phyloP scores from a whole-genome alignment of 306 rosid genomes.

The Lablab purpureus region DNA sequence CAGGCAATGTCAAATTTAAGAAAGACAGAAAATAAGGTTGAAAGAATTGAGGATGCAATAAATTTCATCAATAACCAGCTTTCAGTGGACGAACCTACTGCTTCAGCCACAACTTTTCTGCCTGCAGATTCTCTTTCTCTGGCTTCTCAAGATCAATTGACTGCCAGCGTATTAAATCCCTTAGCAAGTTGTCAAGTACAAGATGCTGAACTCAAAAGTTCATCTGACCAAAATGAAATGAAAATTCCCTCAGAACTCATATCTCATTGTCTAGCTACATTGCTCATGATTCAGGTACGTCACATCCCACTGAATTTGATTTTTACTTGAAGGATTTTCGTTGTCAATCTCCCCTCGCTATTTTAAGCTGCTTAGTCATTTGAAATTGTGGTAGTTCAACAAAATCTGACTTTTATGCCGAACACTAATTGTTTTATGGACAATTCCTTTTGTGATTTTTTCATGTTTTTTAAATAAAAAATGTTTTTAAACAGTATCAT shows the following conservation, averaged over 20 bases:
- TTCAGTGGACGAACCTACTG: conserved; percentile 63
- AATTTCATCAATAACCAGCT: conserved; percentile 72
- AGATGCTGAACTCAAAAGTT: conserved; percentile 58
- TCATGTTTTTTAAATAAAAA: not conserved
- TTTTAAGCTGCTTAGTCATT: conserved; percentile 33
- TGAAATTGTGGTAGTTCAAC: conserved; percentile 7
- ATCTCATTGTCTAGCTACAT: conserved; percentile 81
- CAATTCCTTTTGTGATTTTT: not conserved
- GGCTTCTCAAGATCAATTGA: conserved; percentile 63
- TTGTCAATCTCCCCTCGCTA: conserved; percentile 29
- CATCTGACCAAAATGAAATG: conserved; percentile 64
- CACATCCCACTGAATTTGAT: conserved; percentile 17
- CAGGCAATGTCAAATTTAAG: conserved; percentile 74
- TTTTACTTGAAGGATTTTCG: conserved; percentile 37
- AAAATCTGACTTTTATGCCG: conserved; percentile 16
- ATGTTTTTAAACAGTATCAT: not conserved
- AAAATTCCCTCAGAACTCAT: conserved; percentile 84
- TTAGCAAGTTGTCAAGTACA: conserved; percentile 51
- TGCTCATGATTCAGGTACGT: conserved; percentile 90
- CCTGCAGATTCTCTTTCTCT: conserved; percentile 56
- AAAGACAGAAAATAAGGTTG: conserved; percentile 61
- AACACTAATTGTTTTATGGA: conserved; percentile 3
- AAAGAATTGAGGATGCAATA: conserved; percentile 77
- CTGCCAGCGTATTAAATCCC: conserved; percentile 54
- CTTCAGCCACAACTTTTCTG: conserved; percentile 53